phyloP scores from a whole-genome alignment of 2,329 filamentous ascomycete genomes.

The Periconia digitata region DNA sequence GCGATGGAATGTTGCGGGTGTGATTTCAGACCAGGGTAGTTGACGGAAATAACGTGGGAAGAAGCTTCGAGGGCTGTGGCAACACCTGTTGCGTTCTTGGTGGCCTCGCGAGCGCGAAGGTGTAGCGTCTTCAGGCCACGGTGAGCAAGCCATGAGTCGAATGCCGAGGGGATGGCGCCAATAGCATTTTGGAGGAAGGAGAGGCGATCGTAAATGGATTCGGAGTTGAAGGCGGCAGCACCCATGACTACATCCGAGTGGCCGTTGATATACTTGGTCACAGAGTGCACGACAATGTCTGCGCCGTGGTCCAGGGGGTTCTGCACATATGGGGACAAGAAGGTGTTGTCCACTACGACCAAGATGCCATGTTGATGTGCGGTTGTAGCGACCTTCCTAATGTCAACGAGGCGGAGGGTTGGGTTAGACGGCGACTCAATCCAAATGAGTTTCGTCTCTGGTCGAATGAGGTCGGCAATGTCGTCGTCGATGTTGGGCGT shows the following conservation, averaged over 20 bases:
- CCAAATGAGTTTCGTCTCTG: conserved; percentile 93
- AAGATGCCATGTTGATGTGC: conserved; percentile 87
- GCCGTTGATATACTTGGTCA: conserved; percentile 99
- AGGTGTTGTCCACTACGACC: conserved; percentile 99
- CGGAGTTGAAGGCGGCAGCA: conserved; percentile 90
- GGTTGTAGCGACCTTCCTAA: conserved; percentile 76
- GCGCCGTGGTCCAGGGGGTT: conserved; percentile 94
- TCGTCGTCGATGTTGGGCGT: conserved; percentile 90
- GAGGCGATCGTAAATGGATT: conserved; percentile 73
- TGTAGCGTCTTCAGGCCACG: conserved; percentile 96
- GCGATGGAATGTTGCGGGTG: conserved; percentile 87
- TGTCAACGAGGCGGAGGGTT: conserved; percentile 89
- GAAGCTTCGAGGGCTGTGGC: conserved; percentile 77
- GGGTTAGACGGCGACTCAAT: conserved; percentile 96
- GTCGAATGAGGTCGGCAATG: conserved; percentile 78
- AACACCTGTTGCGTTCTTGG: conserved; percentile 75
- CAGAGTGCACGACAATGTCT: conserved; percentile 94
- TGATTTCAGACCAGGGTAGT: conserved; percentile 89
- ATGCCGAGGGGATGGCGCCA: conserved; percentile 89
- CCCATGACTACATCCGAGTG: conserved; percentile 98
- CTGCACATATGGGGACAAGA: conserved; percentile 93
- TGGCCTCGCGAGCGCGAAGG: conserved; percentile 83
- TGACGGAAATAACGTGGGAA: conserved; percentile 81
- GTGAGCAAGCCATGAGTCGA: conserved; percentile 98
- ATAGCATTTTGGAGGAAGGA: conserved; percentile 96